These are phyloP conservation scores for Rhodotorula babjevae DNA, from an alignment of 768 basidiomycete genomes.

Conservation along the genomic window DNA sequence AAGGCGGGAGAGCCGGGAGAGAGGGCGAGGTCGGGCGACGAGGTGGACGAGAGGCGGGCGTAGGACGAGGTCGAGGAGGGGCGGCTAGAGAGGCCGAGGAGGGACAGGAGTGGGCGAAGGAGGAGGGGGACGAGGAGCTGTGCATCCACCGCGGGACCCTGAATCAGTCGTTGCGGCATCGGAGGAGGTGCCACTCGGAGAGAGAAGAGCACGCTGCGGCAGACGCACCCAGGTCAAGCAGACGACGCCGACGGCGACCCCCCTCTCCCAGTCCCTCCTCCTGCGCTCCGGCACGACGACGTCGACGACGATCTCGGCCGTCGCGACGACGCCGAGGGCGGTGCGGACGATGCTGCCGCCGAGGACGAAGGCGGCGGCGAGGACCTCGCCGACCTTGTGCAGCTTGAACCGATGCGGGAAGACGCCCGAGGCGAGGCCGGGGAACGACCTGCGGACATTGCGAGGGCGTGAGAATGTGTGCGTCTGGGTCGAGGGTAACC, in stretches of 20 bases:
- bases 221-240: conserved; percentile 21
- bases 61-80: background rate
- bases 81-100: conserved; percentile 1
- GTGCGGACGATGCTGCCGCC: conserved; percentile 30
- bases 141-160: too few species aligned
- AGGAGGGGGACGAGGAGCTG: conserved; percentile 25
- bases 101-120: conserved; percentile 14
- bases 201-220: background rate
- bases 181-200: background rate
- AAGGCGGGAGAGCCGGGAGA: background rate
- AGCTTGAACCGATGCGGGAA: conserved; percentile 38
- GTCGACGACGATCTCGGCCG: conserved; percentile 28
- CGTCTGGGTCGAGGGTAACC: background rate
- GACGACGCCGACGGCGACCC: conserved; percentile 1
- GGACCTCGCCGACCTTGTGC: conserved; percentile 36
- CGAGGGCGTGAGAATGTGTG: background rate
- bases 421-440: conserved; percentile 37
- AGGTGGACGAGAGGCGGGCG: conserved; percentile 11
- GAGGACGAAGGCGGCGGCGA: conserved; percentile 29
- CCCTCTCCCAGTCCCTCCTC: conserved; percentile 27
- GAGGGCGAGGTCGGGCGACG: background rate
- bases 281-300: conserved; percentile 18
- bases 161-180: too few species aligned
- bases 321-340: conserved; percentile 25
- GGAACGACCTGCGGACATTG: conserved; percentile 24